phyloP scores from a whole-genome alignment of 371 early-diverging fungal genomes.

The Lichtheimia corymbifera region DNA sequence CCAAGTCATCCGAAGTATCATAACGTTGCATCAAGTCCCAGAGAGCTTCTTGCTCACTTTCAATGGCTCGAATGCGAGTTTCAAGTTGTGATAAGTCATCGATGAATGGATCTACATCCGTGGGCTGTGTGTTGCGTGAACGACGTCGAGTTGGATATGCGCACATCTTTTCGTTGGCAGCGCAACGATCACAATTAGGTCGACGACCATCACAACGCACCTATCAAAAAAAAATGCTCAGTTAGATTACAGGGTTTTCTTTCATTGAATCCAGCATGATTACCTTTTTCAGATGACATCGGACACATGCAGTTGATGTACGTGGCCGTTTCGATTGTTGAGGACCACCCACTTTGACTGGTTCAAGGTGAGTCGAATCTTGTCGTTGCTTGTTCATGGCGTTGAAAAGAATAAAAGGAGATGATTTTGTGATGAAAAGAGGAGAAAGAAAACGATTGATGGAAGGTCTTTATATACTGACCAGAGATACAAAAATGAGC shows the following conservation, averaged over 20 bases:
- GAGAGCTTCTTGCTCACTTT: slow-evolving; percentile 31
- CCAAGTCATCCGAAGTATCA: slow-evolving; percentile 11
- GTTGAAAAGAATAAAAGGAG: not conserved
- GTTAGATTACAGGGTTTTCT: not conserved
- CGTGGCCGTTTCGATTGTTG: slow-evolving; percentile 29
- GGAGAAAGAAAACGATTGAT: slow-evolving; percentile 3
- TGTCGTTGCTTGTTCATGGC: slow-evolving; percentile 2
- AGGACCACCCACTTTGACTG: not conserved
- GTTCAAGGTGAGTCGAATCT: not conserved
- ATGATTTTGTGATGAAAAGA: not conserved
- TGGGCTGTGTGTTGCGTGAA: slow-evolving; percentile 47
- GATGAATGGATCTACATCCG: slow-evolving; percentile 44
- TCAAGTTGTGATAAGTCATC: slow-evolving; percentile 42
- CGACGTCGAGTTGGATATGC: slow-evolving; percentile 47
- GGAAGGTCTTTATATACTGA: not conserved
- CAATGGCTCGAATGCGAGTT: slow-evolving; percentile 34
- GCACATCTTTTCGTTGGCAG: slow-evolving; percentile 35
- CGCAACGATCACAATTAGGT: slow-evolving; percentile 44
- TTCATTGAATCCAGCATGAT: not conserved
- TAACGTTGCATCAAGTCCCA: slow-evolving; percentile 16
- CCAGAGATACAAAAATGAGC: not conserved
- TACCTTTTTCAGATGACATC: slow-evolving; percentile 48
- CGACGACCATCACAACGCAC: slow-evolving; percentile 46
- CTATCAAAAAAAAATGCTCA: slow-evolving; percentile 7
- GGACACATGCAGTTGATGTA: slow-evolving; percentile 43